Evolutionary conservation across 2,329 filamentous ascomycete genomes (phyloP).

Genomic region (Fusarium euwallaceae): DNA sequence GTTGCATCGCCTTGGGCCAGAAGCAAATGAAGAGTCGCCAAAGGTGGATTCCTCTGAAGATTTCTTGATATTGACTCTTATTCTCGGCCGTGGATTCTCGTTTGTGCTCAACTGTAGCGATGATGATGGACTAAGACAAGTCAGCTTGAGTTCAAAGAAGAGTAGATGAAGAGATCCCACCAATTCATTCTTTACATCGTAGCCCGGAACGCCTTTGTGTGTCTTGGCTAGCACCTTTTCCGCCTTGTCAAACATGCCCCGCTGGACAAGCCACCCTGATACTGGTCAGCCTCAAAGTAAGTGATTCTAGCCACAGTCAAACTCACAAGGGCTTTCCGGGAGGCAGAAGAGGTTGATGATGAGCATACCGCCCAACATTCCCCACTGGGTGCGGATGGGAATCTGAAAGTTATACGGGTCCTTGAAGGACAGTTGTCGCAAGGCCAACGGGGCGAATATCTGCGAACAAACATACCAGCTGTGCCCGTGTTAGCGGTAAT

Average conservation of each 20-base stretch:
- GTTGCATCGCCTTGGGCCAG: constrained; percentile 21
- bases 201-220: constrained; percentile 7
- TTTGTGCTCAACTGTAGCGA: not conserved
- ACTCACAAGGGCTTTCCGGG: constrained; percentile 15
- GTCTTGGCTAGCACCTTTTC: constrained; percentile 3
- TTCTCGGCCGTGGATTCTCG: not conserved
- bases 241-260: constrained; percentile 1
- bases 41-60: constrained; percentile 10
- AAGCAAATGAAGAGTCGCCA: constrained; percentile 14
- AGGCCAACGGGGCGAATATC: constrained; percentile 13
- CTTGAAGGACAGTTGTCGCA: constrained; percentile 7
- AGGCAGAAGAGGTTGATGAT: constrained; percentile 11
- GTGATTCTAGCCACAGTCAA: not conserved
- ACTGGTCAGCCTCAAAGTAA: not conserved
- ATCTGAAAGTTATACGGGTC: constrained; percentile 17
- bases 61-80: not conserved
- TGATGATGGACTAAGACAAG: not conserved
- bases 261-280: constrained; percentile 11
- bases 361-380: constrained; percentile 14
- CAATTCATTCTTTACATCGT: constrained; percentile 9
- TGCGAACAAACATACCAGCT: constrained; percentile 65
- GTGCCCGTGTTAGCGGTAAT: constrained; percentile 62
- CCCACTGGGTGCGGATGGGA: constrained; percentile 13
- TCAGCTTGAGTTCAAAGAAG: not conserved
- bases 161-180: not conserved